Conservation (phyloP, 2,329 filamentous ascomycete genomes). For the Aspergillus fumigatiaffinis region DNA sequence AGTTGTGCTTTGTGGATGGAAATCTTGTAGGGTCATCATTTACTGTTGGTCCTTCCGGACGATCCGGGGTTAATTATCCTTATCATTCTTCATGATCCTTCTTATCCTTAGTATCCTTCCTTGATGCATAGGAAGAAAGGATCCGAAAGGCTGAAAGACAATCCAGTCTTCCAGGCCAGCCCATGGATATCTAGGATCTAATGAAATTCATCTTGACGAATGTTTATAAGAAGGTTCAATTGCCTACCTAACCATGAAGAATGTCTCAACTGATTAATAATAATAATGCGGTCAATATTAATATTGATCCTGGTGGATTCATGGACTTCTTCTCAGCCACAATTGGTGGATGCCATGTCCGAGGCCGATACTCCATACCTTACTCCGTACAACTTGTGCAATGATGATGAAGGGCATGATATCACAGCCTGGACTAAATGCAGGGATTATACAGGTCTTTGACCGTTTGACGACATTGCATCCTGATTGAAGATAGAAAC, state of each 20-base stretch:
- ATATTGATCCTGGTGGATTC: not conserved
- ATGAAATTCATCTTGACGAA: not conserved
- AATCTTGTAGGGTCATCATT: not conserved
- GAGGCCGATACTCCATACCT: not conserved
- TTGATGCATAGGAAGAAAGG: too few relatives aligned
- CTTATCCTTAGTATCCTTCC: too few relatives aligned
- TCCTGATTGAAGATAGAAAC: not conserved
- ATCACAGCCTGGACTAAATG: not conserved
- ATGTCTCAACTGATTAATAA: not conserved
- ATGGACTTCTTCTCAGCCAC: not conserved
- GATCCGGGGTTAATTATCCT: conserved; percentile 1
- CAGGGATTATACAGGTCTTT: not conserved
- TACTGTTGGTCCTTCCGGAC: conserved; percentile 2
- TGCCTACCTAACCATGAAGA: not conserved
- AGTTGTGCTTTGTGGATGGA: not conserved
- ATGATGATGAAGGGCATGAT: not conserved
- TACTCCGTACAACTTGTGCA: not conserved
- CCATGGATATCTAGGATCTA: too few relatives aligned
- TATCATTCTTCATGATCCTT: too few relatives aligned
- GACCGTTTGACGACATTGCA: not conserved
- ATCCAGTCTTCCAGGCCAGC: too few relatives aligned
- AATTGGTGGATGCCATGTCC: not conserved
- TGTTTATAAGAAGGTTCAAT: too few relatives aligned
- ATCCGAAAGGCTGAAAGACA: too few relatives aligned
- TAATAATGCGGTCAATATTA: not conserved